Evolutionary conservation across 139 green algal genomes (phyloP).

Genomic region (Ettlia oleoabundans): DNA sequence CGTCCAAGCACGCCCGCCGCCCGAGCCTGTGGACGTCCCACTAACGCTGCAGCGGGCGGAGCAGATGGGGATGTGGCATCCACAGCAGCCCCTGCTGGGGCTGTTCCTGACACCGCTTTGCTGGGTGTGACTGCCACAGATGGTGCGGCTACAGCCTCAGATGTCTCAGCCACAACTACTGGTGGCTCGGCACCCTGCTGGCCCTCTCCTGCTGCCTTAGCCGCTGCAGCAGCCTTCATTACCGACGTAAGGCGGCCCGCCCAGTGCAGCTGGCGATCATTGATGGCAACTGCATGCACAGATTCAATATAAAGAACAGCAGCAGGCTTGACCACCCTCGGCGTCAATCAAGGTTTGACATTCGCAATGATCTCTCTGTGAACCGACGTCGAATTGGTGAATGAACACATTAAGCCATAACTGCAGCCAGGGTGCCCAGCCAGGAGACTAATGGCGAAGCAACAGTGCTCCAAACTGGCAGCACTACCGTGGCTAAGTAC

Average conservation of each 20-base stretch:
- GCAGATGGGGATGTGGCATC: too few relatives aligned
- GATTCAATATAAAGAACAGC: too few relatives aligned
- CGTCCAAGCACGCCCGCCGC: constrained; percentile 29
- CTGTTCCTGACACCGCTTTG: neutral
- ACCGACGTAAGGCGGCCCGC: constrained; percentile 21
- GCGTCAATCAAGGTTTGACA: too few relatives aligned
- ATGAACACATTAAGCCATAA: too few relatives aligned
- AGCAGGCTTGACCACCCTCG: too few relatives aligned
- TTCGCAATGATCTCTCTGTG: too few relatives aligned
- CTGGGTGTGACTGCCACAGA: neutral
- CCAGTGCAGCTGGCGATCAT: constrained; percentile 42
- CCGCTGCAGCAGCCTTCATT: constrained; percentile 12
- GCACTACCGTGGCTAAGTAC: too few relatives aligned
- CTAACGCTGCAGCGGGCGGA: neutral
- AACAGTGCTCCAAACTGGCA: neutral
- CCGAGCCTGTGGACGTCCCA: neutral
- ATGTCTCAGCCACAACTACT: too few relatives aligned
- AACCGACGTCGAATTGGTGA: neutral
- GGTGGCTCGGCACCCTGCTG: neutral
- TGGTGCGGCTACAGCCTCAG: neutral
- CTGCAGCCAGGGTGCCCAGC: too few relatives aligned
- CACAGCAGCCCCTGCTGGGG: too few relatives aligned
- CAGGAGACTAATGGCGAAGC: too few relatives aligned
- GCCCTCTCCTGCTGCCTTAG: neutral
- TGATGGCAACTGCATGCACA: constrained; percentile 24